A percentile compares a stretch with the other conserved stretches of the same genome.
Evolutionary conservation across 2,329 filamentous ascomycete genomes (phyloP).

Genomic region (Fusarium verrucosum): DNA sequence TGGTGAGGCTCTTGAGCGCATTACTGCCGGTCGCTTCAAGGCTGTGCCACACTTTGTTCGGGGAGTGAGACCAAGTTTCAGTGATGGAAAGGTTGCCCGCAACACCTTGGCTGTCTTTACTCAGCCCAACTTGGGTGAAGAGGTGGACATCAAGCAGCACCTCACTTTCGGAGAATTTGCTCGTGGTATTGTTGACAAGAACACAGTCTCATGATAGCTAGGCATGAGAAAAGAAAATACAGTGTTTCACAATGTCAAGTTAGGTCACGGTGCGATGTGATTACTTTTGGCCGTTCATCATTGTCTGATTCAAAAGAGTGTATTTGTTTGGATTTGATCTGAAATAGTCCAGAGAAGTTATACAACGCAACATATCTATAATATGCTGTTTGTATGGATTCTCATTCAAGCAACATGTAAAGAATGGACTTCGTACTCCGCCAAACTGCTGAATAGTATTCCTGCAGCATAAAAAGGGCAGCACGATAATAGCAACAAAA

Average conservation of each 20-base stretch:
- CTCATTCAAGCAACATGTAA: not conserved
- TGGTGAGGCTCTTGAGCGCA: slow-evolving; percentile 88
- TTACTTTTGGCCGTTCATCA: too few species aligned
- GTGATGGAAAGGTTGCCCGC: slow-evolving; percentile 68
- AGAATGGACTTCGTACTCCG: not conserved
- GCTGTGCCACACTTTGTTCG: slow-evolving; percentile 96
- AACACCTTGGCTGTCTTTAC: slow-evolving; percentile 98
- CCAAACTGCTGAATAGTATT: not conserved
- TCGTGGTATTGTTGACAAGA: slow-evolving; percentile 66
- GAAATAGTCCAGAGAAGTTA: not conserved
- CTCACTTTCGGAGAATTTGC: slow-evolving; percentile 82
- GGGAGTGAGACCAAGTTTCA: slow-evolving; percentile 69
- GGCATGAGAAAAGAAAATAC: not conserved
- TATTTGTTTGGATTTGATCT: not conserved
- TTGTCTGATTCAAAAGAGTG: not conserved
- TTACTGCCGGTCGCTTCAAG: slow-evolving; percentile 89
- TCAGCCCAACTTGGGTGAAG: slow-evolving; percentile 88
- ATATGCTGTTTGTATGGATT: not conserved
- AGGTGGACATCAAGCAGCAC: slow-evolving; percentile 73
- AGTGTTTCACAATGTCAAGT: not conserved
- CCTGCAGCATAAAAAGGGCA: not conserved
- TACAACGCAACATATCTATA: not conserved
- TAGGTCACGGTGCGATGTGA: too few species aligned
- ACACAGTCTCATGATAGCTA: slow-evolving; percentile 58
- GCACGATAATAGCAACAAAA: slow-evolving; percentile 1